Evolutionary conservation across 23 red algal genomes (phyloP).

Genomic region (Gracilaria vermiculophylla): DNA sequence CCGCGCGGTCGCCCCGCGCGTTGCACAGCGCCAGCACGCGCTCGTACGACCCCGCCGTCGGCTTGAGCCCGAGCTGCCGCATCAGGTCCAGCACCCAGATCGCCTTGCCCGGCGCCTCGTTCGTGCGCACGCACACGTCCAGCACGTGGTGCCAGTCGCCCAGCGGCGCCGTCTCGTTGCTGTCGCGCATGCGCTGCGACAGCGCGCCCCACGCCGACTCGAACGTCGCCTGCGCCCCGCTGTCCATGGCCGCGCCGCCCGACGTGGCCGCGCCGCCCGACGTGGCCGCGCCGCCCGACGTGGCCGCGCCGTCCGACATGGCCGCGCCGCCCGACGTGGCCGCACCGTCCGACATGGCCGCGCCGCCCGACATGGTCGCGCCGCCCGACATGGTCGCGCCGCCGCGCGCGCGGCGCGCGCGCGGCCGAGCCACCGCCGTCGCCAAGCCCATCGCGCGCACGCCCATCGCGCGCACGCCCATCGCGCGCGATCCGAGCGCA

Average conservation of each 20-base stretch:
- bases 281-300: neutral
- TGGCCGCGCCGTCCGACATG: no score
- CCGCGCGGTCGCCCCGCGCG: neutral
- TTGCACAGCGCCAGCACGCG: conserved; percentile 49
- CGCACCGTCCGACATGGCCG: no score
- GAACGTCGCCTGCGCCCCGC: neutral
- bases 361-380: no score
- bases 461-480: no score
- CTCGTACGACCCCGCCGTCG: conserved; percentile 59
- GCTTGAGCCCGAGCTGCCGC: conserved; percentile 1
- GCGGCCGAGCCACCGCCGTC: no score
- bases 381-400: no score
- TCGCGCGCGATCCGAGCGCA: no score
- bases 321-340: no score
- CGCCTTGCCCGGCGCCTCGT: conserved; percentile 12
- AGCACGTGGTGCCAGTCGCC: conserved; percentile 56
- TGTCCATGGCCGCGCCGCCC: neutral
- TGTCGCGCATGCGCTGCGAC: conserved; percentile 11
- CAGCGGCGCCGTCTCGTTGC: neutral
- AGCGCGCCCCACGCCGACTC: conserved; percentile 40
- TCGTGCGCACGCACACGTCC: neutral
- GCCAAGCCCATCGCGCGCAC: no score
- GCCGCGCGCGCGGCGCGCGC: no score
- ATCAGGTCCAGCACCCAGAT: conserved; percentile 65
- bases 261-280: neutral